phyloP scores from a whole-genome alignment of 2,329 filamentous ascomycete genomes.

The Chaetothyriales sp. region DNA sequence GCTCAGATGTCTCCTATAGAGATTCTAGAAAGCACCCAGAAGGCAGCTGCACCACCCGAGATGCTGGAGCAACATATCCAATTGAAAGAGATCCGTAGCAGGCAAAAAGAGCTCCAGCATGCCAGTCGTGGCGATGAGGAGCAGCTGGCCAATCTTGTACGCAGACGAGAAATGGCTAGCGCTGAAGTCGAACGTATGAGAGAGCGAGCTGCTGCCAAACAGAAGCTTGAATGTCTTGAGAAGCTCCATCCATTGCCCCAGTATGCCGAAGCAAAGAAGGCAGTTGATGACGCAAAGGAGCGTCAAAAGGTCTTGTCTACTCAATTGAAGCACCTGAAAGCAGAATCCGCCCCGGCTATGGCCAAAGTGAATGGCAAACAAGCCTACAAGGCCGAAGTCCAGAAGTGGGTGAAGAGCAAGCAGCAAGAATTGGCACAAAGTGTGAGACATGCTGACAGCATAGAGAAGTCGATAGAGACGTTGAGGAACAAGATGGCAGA shows the following conservation, averaged over 20 bases:
- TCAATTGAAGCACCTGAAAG: slow-evolving; percentile 48
- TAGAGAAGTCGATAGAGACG: slow-evolving; percentile 31
- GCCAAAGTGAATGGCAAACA: slow-evolving; percentile 57
- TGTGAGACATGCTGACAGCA: slow-evolving; percentile 13
- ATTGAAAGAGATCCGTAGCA: slow-evolving; percentile 56
- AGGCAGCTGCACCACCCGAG: slow-evolving; percentile 69
- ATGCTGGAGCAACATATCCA: slow-evolving; percentile 67
- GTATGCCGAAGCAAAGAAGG: slow-evolving; percentile 44
- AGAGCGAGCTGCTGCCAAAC: slow-evolving; percentile 57
- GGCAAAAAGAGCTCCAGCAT: slow-evolving; percentile 52
- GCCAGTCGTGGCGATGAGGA: slow-evolving; percentile 48
- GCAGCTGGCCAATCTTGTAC: slow-evolving; percentile 52
- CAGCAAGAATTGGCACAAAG: slow-evolving; percentile 39
- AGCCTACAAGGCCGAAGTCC: slow-evolving; percentile 41
- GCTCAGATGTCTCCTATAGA: slow-evolving; percentile 70
- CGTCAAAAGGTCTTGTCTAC: slow-evolving; percentile 41
- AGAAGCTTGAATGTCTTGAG: slow-evolving; percentile 51
- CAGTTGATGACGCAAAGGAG: slow-evolving; percentile 40
- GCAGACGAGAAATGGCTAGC: slow-evolving; percentile 59
- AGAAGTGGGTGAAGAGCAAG: slow-evolving; percentile 31
- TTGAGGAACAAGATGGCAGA: slow-evolving; percentile 25
- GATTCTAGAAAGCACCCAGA: slow-evolving; percentile 70
- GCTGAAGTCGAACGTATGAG: slow-evolving; percentile 71
- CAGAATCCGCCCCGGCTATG: slow-evolving; percentile 53
- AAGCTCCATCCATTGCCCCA: slow-evolving; percentile 51